Evolutionary conservation across 1,284 basidiomycete species (phyloP).

Genomic region (Mrakiaceae sp.): DNA sequence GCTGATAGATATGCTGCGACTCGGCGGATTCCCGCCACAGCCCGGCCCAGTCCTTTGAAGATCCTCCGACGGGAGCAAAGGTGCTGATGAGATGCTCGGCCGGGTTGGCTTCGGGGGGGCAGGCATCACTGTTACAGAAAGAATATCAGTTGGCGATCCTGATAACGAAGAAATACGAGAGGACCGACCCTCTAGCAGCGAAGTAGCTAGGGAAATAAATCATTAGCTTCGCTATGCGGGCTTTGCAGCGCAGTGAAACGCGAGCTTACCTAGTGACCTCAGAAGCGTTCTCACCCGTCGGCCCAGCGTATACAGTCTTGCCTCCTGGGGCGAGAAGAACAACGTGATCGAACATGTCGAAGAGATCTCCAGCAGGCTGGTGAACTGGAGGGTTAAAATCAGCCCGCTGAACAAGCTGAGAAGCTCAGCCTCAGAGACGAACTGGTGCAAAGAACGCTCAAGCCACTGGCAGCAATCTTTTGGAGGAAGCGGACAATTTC

Average conservation of each 20-base stretch:
- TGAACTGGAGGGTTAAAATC: conserved; percentile 27
- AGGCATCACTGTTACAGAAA: conserved; percentile 26
- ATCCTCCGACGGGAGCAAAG: conserved; percentile 26
- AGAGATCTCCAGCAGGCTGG: conserved; percentile 27
- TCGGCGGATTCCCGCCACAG: conserved; percentile 7
- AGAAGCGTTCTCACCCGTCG: conserved; percentile 37
- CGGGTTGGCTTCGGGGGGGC: conserved; percentile 43
- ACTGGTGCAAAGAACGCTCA: conserved; percentile 38
- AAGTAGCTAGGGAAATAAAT: too few relatives aligned
- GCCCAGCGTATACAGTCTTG: conserved; percentile 39
- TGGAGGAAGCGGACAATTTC: conserved; percentile 44
- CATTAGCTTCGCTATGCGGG: too few relatives aligned
- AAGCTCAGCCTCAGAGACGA: too few relatives aligned
- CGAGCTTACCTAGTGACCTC: too few relatives aligned
- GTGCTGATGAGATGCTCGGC: conserved; percentile 34
- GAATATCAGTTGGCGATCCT: background rate
- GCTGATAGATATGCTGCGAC: background rate
- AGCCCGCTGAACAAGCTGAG: too few relatives aligned
- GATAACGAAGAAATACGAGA: conserved; percentile 9
- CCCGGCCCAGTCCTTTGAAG: conserved; percentile 2
- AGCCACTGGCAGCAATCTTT: conserved; percentile 65
- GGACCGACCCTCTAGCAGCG: too few relatives aligned
- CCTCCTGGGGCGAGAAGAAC: conserved; percentile 37
- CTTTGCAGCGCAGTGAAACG: too few relatives aligned
- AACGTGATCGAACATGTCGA: conserved; percentile 36